Percentiles rank a stretch among this genome's conserved stretches.
These are phyloP conservation scores for Ascochyta clinopodiicola DNA, from an alignment of 2,329 filamentous ascomycete genomes.

Conservation along the genomic window DNA sequence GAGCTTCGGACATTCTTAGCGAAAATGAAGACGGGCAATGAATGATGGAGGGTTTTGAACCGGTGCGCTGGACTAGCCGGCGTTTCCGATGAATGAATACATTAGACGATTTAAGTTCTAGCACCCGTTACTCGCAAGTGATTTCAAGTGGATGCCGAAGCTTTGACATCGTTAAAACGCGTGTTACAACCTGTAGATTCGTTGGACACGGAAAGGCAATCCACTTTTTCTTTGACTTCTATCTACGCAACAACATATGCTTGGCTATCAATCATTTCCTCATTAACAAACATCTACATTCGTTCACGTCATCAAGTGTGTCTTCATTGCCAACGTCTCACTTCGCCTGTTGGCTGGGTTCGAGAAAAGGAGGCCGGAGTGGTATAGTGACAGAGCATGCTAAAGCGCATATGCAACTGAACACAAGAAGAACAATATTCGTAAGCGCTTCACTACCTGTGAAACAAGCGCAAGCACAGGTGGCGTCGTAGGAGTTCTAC, in stretches of 20 bases:
- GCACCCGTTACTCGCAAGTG: conserved; percentile 1
- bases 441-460: not conserved
- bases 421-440: not conserved
- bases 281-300: conserved; percentile 12
- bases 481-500: conserved; percentile 10
- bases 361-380: not conserved
- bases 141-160: not conserved
- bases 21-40: conserved; percentile 33
- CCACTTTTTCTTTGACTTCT: not conserved
- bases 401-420: conserved; percentile 1
- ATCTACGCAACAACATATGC: not conserved
- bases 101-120: conserved; percentile 31
- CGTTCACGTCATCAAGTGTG: conserved; percentile 2
- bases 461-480: not conserved
- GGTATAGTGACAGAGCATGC: conserved; percentile 13
- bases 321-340: not conserved
- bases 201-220: not conserved
- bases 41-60: conserved; percentile 30
- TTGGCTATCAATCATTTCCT: not conserved
- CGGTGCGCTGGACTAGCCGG: conserved; percentile 44
- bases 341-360: not conserved
- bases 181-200: no score
- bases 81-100: conserved; percentile 38
- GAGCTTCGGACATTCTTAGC: conserved; percentile 37
- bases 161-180: not conserved